Percentiles rank a stretch among this genome's conserved stretches.
phyloP scores from a whole-genome alignment of 1,284 basidiomycete species.

The Leccinum pachyderme region DNA sequence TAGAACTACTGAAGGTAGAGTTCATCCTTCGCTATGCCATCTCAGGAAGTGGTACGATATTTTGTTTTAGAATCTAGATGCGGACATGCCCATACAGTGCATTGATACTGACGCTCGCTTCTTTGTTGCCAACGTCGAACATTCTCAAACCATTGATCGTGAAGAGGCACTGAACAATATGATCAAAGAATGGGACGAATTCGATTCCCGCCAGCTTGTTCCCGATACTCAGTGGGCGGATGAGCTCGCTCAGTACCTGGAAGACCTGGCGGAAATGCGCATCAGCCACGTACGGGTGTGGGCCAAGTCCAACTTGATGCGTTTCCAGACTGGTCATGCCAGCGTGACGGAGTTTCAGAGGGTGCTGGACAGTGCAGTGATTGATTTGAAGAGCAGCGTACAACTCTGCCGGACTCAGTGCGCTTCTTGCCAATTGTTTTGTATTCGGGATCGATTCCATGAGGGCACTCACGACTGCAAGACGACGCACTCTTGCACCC shows the following conservation, averaged over 20 bases:
- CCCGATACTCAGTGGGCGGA: constrained; percentile 44
- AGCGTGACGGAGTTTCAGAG: constrained; percentile 47
- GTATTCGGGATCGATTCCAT: constrained; percentile 45
- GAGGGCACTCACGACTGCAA: constrained; percentile 45
- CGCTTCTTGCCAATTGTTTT: constrained; percentile 44
- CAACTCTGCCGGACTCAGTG: constrained; percentile 51
- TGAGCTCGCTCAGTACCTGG: constrained; percentile 39
- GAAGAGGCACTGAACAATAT: constrained; percentile 34
- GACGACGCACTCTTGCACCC: constrained; percentile 46
- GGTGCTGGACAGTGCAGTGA: constrained; percentile 38
- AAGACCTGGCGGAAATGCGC: constrained; percentile 39
- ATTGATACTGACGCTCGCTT: constrained; percentile 39
- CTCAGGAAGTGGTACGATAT: neutral
- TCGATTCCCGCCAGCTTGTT: constrained; percentile 31
- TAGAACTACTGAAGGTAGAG: constrained; percentile 48
- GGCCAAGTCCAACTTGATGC: constrained; percentile 46
- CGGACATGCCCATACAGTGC: constrained; percentile 37
- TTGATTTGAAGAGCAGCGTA: constrained; percentile 45
- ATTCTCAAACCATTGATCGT: constrained; percentile 14
- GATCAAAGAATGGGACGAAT: constrained; percentile 34
- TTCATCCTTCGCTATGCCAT: neutral
- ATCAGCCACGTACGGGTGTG: constrained; percentile 47
- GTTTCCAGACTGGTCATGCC: constrained; percentile 45
- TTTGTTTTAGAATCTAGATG: constrained; percentile 45
- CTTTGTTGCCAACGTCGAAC: constrained; percentile 31